Percentiles rank a stretch among this genome's conserved stretches.
Evolutionary conservation across 192 early-diverging fungal genomes (phyloP).

Genomic region (Mortierella claussenii): DNA sequence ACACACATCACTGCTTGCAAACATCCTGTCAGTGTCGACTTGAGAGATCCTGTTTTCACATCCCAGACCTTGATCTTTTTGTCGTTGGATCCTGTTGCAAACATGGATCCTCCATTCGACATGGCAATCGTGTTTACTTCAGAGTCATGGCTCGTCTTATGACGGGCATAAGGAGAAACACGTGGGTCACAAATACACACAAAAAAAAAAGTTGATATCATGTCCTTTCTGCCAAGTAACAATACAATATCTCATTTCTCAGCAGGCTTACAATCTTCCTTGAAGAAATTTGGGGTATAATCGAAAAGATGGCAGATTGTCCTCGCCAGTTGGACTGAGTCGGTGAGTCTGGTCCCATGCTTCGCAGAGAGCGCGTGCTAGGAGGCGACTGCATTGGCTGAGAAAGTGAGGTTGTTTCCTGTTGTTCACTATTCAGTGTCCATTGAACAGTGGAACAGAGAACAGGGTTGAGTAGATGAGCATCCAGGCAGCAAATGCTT

Average conservation of each 20-base stretch:
- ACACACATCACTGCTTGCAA: slow-evolving; percentile 88
- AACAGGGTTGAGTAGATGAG: no score
- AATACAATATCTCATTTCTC: background rate
- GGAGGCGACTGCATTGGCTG: slow-evolving; percentile 24
- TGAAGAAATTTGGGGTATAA: slow-evolving; percentile 38
- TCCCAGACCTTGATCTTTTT: slow-evolving; percentile 85
- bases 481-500: no score
- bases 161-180: slow-evolving; percentile 1
- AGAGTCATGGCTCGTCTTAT: slow-evolving; percentile 72
- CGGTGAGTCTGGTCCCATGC: slow-evolving; percentile 38
- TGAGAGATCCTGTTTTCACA: slow-evolving; percentile 72
- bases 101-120: slow-evolving; percentile 70
- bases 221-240: background rate
- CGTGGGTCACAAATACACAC: background rate
- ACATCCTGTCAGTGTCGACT: slow-evolving; percentile 79
- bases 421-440: slow-evolving; percentile 46
- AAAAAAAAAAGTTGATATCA: background rate
- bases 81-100: slow-evolving; percentile 86
- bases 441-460: slow-evolving; percentile 6
- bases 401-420: slow-evolving; percentile 19
- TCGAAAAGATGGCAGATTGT: slow-evolving; percentile 41
- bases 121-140: slow-evolving; percentile 88
- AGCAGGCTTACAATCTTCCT: slow-evolving; percentile 33
- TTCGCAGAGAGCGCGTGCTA: slow-evolving; percentile 39
- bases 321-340: slow-evolving; percentile 46